Conservation (phyloP, 2,329 filamentous ascomycete species). For the Colletotrichum kahawae region DNA sequence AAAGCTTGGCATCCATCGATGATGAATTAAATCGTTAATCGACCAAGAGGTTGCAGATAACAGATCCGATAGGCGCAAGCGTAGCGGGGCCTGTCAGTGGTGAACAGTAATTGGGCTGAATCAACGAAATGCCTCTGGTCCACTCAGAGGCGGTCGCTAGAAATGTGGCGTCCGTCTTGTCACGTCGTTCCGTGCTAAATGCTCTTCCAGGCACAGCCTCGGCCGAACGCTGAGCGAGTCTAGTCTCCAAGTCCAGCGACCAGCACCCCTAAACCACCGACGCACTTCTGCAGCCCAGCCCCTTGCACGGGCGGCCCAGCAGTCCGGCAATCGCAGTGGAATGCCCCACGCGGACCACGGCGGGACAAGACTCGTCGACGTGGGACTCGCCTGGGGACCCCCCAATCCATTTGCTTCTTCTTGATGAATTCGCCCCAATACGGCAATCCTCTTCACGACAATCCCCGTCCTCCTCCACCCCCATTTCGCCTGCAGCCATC, state of each 20-base stretch:
- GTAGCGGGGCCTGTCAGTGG: constrained; percentile 9
- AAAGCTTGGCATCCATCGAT: background rate
- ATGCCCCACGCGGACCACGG: background rate
- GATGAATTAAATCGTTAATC: background rate
- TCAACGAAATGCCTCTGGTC: constrained; percentile 22
- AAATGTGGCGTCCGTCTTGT: constrained; percentile 2
- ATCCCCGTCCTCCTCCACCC: background rate
- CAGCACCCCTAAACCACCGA: background rate
- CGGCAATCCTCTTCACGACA: constrained; percentile 17
- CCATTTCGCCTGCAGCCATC: background rate
- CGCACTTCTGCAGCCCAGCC: background rate
- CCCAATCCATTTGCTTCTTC: constrained; percentile 1
- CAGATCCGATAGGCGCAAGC: background rate
- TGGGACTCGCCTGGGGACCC: constrained; percentile 1
- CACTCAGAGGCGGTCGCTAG: constrained; percentile 17
- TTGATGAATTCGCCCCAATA: constrained; percentile 4
- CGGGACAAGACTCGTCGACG: constrained; percentile 15
- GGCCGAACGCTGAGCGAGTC: background rate
- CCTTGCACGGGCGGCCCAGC: constrained; percentile 11
- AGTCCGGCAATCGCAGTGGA: constrained; percentile 16
- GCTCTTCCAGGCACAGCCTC: background rate
- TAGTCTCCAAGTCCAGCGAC: background rate
- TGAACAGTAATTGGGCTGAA: constrained; percentile 23
- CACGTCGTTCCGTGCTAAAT: background rate
- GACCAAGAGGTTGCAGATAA: constrained; percentile 10